A percentile compares a stretch with the other conserved stretches of the same genome.
Evolutionary conservation across 345 rosid genomes (phyloP).

Genomic region (Ailanthus altissimus): DNA sequence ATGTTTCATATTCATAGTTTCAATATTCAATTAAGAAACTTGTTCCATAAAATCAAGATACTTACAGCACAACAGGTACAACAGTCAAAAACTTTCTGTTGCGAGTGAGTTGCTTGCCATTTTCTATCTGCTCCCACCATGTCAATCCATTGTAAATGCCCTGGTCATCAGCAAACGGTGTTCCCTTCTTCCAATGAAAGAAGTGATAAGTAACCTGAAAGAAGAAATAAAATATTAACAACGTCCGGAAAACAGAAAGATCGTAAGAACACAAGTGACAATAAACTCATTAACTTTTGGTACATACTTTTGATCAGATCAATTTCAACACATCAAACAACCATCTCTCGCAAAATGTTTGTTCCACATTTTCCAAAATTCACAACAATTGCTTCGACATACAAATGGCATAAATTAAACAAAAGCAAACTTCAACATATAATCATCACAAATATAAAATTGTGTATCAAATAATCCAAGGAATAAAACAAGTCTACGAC

Average conservation of each 20-base stretch:
- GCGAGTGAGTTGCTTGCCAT: slow-evolving; percentile 84
- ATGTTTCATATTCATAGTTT: neutral
- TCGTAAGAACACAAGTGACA: neutral
- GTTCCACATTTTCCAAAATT: neutral
- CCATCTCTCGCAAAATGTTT: neutral
- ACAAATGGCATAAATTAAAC: neutral
- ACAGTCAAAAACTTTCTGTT: slow-evolving; percentile 75
- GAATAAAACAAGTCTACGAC: no score
- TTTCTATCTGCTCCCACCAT: slow-evolving; percentile 88
- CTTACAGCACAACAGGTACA: slow-evolving; percentile 83
- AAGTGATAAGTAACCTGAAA: slow-evolving; percentile 66
- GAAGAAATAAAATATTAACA: slow-evolving; percentile 11
- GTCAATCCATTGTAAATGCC: slow-evolving; percentile 72
- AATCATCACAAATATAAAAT: neutral
- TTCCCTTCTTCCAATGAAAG: slow-evolving; percentile 86
- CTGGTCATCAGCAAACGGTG: slow-evolving; percentile 76
- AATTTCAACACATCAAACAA: neutral
- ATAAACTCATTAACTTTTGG: neutral
- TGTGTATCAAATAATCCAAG: neutral
- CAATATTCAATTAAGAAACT: neutral
- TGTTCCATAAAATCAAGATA: neutral
- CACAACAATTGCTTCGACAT: neutral
- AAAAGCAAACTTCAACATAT: neutral
- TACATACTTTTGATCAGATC: neutral
- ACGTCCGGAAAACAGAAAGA: neutral